Conservation (phyloP, 2,329 filamentous ascomycete species). For the Penicillium corylophilum region DNA sequence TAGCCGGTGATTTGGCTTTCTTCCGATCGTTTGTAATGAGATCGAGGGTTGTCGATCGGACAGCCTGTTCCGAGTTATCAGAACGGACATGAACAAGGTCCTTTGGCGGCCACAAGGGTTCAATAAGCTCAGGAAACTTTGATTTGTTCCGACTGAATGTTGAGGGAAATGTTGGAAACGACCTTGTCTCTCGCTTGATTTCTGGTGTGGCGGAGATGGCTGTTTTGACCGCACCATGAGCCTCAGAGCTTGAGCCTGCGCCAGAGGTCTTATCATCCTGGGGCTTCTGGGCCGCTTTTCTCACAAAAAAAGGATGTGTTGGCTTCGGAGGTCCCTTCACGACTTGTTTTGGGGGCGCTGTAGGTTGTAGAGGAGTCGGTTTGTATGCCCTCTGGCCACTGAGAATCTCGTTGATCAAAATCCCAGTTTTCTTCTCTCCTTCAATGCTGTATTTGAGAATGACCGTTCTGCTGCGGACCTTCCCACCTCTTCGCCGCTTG, state of each 20-base stretch:
- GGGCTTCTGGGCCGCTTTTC: conserved; percentile 46
- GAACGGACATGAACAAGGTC: conserved; percentile 54
- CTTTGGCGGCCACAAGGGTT: conserved; percentile 42
- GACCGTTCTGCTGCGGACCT: conserved; percentile 43
- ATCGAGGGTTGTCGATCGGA: background rate
- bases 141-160: conserved; percentile 22
- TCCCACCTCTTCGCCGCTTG: conserved; percentile 38
- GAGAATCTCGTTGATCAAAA: conserved; percentile 65
- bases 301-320: conserved; percentile 69
- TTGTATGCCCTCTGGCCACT: conserved; percentile 33
- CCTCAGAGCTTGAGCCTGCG: background rate
- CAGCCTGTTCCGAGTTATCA: background rate
- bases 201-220: background rate
- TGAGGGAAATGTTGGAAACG: conserved; percentile 4
- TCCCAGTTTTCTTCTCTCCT: conserved; percentile 51
- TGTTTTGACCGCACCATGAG: background rate
- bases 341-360: conserved; percentile 12
- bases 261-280: background rate
- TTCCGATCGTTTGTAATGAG: conserved; percentile 24
- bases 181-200: conserved; percentile 3
- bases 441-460: conserved; percentile 61
- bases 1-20: conserved; percentile 39
- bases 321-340: conserved; percentile 41
- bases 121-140: conserved; percentile 33
- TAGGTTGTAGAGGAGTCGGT: conserved; percentile 19